Conservation (phyloP, 176 grass and related monocot species). For the Carex littledalei region DNA sequence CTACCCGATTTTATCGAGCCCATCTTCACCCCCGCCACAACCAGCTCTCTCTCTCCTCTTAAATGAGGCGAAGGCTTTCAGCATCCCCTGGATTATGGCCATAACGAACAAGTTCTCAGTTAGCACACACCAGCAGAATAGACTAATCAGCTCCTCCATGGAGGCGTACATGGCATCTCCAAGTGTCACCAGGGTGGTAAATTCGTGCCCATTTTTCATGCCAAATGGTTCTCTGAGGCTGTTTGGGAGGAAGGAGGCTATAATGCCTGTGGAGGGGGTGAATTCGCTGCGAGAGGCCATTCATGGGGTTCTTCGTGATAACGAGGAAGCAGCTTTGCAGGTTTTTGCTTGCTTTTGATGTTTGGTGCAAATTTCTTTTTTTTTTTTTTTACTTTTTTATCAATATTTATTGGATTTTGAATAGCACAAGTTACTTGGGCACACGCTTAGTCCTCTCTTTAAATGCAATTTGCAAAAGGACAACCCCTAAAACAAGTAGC, state of each 20-base stretch:
- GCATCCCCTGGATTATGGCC: constrained; percentile 80
- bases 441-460: background rate
- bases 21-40: constrained; percentile 28
- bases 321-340: constrained; percentile 75
- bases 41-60: constrained; percentile 78
- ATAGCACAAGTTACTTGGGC: background rate
- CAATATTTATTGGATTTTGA: background rate
- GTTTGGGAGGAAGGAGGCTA: constrained; percentile 57
- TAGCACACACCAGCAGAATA: constrained; percentile 57
- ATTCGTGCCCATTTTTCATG: constrained; percentile 74
- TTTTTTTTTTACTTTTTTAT: background rate
- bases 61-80: constrained; percentile 66
- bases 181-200: constrained; percentile 53
- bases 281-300: constrained; percentile 52
- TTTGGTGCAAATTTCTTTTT: background rate
- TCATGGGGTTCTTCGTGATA: constrained; percentile 46
- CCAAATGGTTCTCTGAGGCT: constrained; percentile 41
- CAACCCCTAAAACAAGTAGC: background rate
- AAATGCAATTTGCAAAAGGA: background rate
- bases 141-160: constrained; percentile 51
- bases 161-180: constrained; percentile 73
- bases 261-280: constrained; percentile 79
- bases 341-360: constrained; percentile 27
- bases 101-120: constrained; percentile 92
- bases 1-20: constrained; percentile 29